Percentiles rank a stretch among this genome's conserved stretches.
phyloP scores from a whole-genome alignment of 805 yeast genomes.

The Candida orba region DNA sequence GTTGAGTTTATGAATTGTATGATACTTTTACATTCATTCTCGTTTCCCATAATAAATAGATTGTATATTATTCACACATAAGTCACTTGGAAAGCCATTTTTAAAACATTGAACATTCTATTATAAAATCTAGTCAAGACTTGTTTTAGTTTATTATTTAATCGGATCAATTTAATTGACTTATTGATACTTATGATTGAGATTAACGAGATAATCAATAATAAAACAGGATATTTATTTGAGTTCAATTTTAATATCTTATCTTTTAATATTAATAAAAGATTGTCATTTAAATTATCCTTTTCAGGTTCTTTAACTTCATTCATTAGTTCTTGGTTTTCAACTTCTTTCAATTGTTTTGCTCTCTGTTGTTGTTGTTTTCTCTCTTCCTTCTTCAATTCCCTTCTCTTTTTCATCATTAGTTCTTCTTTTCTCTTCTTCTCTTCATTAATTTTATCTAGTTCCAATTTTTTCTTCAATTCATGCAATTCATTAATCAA shows the following conservation, averaged over 20 bases:
- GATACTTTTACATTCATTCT: no score
- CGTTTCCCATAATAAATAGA: no score
- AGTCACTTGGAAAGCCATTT: constrained; percentile 24
- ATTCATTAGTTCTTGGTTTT: background rate
- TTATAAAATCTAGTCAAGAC: constrained; percentile 9
- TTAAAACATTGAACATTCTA: constrained; percentile 10
- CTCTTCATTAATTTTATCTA: constrained; percentile 8
- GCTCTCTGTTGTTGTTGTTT: constrained; percentile 12
- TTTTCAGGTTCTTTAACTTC: background rate
- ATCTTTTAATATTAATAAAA: constrained; percentile 12
- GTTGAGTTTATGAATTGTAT: no score
- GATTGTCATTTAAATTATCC: constrained; percentile 1
- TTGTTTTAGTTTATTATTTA: constrained; percentile 11
- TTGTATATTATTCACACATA: constrained; percentile 13
- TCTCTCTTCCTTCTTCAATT: constrained; percentile 5
- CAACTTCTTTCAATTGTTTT: background rate
- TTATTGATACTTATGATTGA: constrained; percentile 11
- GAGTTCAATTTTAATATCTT: constrained; percentile 6
- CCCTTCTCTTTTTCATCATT: constrained; percentile 10
- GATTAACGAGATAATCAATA: constrained; percentile 11
- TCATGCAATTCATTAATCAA: constrained; percentile 10
- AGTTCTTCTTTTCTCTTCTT: constrained; percentile 7
- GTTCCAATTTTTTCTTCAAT: constrained; percentile 8
- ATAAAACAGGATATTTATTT: constrained; percentile 4
- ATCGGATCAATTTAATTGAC: constrained; percentile 4